A percentile compares a stretch with the other conserved stretches of the same genome.
Evolutionary conservation across 2,329 filamentous ascomycete genomes (phyloP).

Genomic region (Chaetothyriales sp.): DNA sequence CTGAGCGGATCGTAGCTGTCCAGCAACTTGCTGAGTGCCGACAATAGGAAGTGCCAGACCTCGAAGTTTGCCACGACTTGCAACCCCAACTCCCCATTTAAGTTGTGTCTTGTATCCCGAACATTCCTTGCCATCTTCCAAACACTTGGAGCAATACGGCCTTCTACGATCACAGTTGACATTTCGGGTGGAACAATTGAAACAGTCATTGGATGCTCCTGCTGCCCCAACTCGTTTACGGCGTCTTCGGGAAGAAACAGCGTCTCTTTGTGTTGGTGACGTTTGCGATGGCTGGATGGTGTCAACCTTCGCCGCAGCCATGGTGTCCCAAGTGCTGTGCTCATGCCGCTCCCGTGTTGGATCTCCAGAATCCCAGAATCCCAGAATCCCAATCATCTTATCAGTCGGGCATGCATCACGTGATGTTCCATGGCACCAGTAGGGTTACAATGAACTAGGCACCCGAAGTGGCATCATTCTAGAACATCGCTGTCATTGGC

Average conservation of each 20-base stretch:
- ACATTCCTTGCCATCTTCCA: conserved; percentile 83
- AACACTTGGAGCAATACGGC: conserved; percentile 88
- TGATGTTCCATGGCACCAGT: neutral
- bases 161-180: conserved; percentile 79
- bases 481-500: too few species aligned
- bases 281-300: neutral
- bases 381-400: neutral
- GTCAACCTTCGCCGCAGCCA: conserved; percentile 5
- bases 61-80: conserved; percentile 85
- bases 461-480: too few species aligned
- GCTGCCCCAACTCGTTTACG: conserved; percentile 78
- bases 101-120: conserved; percentile 93
- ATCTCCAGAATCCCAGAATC: neutral
- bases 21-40: conserved; percentile 25
- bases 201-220: conserved; percentile 88
- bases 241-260: conserved; percentile 42
- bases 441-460: neutral
- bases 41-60: conserved; percentile 63
- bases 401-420: neutral
- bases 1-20: conserved; percentile 3
- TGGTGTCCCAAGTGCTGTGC: neutral
- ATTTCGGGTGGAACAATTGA: conserved; percentile 73
- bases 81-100: conserved; percentile 92
- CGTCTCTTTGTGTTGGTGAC: conserved; percentile 1
- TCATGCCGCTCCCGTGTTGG: neutral